phyloP scores from a whole-genome alignment of 176 grass and related monocot species.

The Ensete ventricosum region DNA sequence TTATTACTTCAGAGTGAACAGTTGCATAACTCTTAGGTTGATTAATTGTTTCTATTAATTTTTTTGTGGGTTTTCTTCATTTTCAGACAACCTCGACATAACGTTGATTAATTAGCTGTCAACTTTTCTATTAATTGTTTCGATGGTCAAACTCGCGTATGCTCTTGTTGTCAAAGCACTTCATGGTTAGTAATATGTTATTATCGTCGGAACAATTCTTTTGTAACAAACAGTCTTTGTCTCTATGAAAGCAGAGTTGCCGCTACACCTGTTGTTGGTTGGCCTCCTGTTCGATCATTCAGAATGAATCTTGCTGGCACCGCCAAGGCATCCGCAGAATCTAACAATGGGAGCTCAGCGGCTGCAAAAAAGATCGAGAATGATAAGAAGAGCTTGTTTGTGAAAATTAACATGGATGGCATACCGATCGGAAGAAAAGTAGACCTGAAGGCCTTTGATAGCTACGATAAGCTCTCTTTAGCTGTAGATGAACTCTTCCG shows the following conservation, averaged over 20 bases:
- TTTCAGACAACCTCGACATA: too few relatives aligned
- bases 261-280: constrained; percentile 10
- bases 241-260: constrained; percentile 6
- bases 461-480: constrained; percentile 10
- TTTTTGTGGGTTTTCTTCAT: too few relatives aligned
- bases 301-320: constrained; percentile 14
- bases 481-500: constrained; percentile 14
- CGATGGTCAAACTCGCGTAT: too few relatives aligned
- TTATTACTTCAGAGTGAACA: too few relatives aligned
- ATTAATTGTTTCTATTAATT: too few relatives aligned
- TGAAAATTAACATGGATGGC: constrained; percentile 21
- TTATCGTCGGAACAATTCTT: not conserved
- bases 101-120: too few relatives aligned
- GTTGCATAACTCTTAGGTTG: too few relatives aligned
- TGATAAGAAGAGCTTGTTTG: constrained; percentile 4
- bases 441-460: constrained; percentile 9
- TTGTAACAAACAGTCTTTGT: not conserved
- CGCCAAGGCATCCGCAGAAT: constrained; percentile 4
- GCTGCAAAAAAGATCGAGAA: not conserved
- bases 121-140: too few relatives aligned
- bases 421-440: constrained; percentile 19
- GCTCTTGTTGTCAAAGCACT: too few relatives aligned
- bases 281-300: constrained; percentile 18
- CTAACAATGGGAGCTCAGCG: not conserved
- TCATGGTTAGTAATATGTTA: not conserved